These are phyloP conservation scores for Trifolium fragiferum DNA, from an alignment of 306 rosid genomes.

Conservation along the genomic window DNA sequence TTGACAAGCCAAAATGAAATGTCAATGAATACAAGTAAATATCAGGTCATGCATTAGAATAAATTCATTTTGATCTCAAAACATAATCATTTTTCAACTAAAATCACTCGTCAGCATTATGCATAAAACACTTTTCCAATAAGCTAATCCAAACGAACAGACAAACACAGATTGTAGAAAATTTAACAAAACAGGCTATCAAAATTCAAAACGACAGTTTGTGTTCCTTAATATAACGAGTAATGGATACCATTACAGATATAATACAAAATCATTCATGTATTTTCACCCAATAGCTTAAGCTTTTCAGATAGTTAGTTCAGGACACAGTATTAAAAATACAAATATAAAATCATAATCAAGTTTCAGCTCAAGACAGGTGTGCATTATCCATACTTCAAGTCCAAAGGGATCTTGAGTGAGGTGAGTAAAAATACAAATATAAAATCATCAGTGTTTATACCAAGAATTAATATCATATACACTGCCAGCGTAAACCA, in stretches of 20 bases:
- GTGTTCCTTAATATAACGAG: background rate
- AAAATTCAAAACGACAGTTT: background rate
- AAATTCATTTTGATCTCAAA: slow-evolving; percentile 12
- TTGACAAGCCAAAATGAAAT: slow-evolving; percentile 46
- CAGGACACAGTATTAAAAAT: background rate
- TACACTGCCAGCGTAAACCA: too few species aligned
- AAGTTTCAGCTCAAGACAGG: background rate
- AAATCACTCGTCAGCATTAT: background rate
- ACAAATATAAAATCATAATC: background rate
- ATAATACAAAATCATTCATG: background rate
- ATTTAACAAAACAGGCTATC: slow-evolving; percentile 20
- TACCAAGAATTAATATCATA: background rate
- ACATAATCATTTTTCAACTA: background rate
- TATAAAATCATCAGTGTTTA: background rate
- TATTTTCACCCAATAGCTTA: background rate
- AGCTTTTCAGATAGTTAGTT: background rate
- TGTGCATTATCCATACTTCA: background rate
- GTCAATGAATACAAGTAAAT: slow-evolving; percentile 35
- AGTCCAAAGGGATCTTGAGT: background rate
- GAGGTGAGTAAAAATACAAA: background rate
- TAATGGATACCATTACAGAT: background rate
- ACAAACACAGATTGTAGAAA: slow-evolving; percentile 23
- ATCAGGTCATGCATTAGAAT: background rate
- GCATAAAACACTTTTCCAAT: background rate
- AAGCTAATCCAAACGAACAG: slow-evolving; percentile 9